Base-by-base conservation (phyloP, 2,329 filamentous ascomycete genomes). In the Penicillium sp. region DNA sequence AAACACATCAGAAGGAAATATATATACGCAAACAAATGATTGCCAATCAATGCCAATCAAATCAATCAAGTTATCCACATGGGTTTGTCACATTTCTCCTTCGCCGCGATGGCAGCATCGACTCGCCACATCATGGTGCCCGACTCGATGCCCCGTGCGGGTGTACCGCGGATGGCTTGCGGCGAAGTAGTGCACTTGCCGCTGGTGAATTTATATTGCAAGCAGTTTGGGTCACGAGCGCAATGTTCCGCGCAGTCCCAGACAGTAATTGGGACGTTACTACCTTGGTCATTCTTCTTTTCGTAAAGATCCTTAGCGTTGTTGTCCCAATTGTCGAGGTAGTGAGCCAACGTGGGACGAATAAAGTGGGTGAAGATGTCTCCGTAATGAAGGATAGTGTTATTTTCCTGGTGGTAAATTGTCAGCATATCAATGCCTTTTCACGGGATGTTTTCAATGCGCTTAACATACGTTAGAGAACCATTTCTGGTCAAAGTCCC, bases 401-500 rank as follows among this genome's bases (percentile, higher is more conserved):
- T 44, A 20, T 58, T 61, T 24, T 49, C 44, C 61, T 62, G n/a
- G 15, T 29, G 26, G 26, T 27, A 7, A 18, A 29, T 8, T 7
- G 39, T 42, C 15, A 42, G 39, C 26, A 27, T 40, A 24, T 15
- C 18, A 27, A 13, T n/a, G 9, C 21, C 20, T 17, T 36, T 20
- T 34, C 9, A 18, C 15, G 17, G n/a, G 5, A 17, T 18, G 32
- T 10, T 10, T 10, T 29, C 2, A n/a, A n/a, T n/a, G n/a, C n/a
- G n/a, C n/a, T n/a, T n/a, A 45, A 51, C 60, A 55, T 46, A 67
- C 64, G n/a, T 55, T 46, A 20, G 48, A 42, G 32, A 64, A 63
- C 65, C 65, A 68, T 42, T 56, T 41, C 43, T 56, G 54, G 26
- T 66, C 64, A 50, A 68, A 66, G 6, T 54, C 30, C 46, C 56